Evolutionary conservation across 1,139 yeast genomes (phyloP), one percentile per base, ranked within the genome.

Genomic region (Protomyces pachydermus): DNA sequence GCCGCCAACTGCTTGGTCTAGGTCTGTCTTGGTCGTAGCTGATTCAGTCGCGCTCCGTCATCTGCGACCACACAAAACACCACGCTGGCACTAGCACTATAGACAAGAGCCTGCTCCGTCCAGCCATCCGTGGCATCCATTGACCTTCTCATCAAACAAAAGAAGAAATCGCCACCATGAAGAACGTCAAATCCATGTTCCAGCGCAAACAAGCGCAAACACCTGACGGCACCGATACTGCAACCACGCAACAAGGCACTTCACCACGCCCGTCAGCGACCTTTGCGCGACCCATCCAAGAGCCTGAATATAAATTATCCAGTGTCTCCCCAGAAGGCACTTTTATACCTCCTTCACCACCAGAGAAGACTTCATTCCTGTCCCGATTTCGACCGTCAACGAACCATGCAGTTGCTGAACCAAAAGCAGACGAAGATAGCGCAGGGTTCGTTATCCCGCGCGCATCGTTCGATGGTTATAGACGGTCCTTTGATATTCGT

Each of bases 401-500:
- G 37, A 50, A 23, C n/a, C 23, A 45, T 23, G 38, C 35, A 16
- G 12, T 50, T n/a, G 9, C 39, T 32, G n/a, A 37, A 9, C 14
- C 56, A 5, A 52, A 55, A 28, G 32, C 28, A 34, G 34, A 50
- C 50, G 62, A 58, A 34, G 62, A 58, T 20, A 55, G 46, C 25
- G 45, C 54, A 6, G 62, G 62, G 2, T 61, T 61, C 35, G 56
- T 81, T 68, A 25, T 70, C 65, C 37, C 76, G 73, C 51, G 65
- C 20, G 65, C 56, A 20, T 61, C 65, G 9, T 51, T 61, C 32
- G 65, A 61, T 42, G 65, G 65, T n/a, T 61, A 61, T 42, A 46
- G 65, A 18, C 51, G 65, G 50, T 55, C 61, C 14, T 61, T 61
- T 37, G 65, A 61, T 34, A 61, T 61, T n/a, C 32, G 58, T 12